phyloP scores from a whole-genome alignment of 2,329 filamentous ascomycete species.

The Tolypocladium tropicale region DNA sequence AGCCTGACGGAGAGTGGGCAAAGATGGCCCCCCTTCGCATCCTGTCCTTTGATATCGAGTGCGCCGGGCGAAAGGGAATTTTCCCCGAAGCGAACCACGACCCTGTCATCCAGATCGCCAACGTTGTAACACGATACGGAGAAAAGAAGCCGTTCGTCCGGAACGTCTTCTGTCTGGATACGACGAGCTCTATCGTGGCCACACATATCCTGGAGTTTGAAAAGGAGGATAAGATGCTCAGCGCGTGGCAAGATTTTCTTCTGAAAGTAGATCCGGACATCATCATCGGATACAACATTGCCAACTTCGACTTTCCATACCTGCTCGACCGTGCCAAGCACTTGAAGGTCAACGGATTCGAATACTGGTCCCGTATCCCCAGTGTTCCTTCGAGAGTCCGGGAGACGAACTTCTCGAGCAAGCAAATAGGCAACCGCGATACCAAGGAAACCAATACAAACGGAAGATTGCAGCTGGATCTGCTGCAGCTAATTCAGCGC shows the following conservation, averaged over 20 bases:
- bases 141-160: slow-evolving; percentile 92
- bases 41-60: slow-evolving; percentile 97
- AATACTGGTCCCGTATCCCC: slow-evolving; percentile 76
- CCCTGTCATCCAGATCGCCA: slow-evolving; percentile 96
- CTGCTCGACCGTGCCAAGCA: slow-evolving; percentile 79
- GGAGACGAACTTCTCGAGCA: slow-evolving; percentile 85
- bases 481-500: slow-evolving; percentile 88
- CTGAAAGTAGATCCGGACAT: slow-evolving; percentile 89
- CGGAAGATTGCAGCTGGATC: slow-evolving; percentile 81
- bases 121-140: slow-evolving; percentile 88
- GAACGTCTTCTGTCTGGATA: slow-evolving; percentile 92
- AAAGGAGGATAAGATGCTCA: slow-evolving; percentile 80
- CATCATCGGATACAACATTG: slow-evolving; percentile 97
- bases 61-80: slow-evolving; percentile 91
- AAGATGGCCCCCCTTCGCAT: slow-evolving; percentile 94
- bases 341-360: slow-evolving; percentile 69
- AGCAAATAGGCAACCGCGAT: slow-evolving; percentile 95
- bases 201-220: slow-evolving; percentile 82
- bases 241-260: slow-evolving; percentile 82
- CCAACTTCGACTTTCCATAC: slow-evolving; percentile 98
- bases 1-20: slow-evolving; percentile 86
- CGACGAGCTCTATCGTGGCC: slow-evolving; percentile 86
- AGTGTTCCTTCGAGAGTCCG: slow-evolving; percentile 61
- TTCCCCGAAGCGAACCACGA: slow-evolving; percentile 90
- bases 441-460: slow-evolving; percentile 93